Evolutionary conservation across 306 rosid species (phyloP).

Genomic region (Citrullus colocynthis): DNA sequence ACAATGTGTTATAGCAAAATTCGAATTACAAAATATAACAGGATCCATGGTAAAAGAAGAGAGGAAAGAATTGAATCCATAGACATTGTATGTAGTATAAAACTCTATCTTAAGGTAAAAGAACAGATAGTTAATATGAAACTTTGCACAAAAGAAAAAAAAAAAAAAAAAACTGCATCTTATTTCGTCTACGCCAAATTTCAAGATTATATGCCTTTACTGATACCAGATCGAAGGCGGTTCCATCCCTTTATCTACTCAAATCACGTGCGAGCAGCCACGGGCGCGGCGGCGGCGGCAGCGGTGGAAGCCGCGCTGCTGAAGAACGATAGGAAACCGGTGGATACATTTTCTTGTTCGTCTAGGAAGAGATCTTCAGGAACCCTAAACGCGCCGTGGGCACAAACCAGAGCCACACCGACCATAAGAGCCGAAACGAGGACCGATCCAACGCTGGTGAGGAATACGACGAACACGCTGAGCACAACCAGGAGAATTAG

Average conservation of each 20-base stretch:
- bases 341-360: slow-evolving; percentile 40
- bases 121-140: background rate
- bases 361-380: slow-evolving; percentile 94
- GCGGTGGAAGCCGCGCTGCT: slow-evolving; percentile 49
- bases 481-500: slow-evolving; percentile 34
- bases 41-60: background rate
- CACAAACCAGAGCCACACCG: slow-evolving; percentile 45
- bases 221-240: background rate
- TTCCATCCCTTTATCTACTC: background rate
- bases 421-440: slow-evolving; percentile 61
- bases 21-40: background rate
- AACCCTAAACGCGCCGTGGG: slow-evolving; percentile 73
- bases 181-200: slow-evolving; percentile 5
- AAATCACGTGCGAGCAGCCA: slow-evolving; percentile 39
- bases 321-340: slow-evolving; percentile 66
- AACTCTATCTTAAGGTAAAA: background rate
- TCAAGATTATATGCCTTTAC: background rate
- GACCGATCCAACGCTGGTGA: slow-evolving; percentile 80
- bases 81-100: background rate
- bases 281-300: slow-evolving; percentile 20
- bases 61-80: background rate
- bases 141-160: background rate
- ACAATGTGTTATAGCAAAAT: background rate
- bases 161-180: background rate
- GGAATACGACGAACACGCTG: slow-evolving; percentile 52